Conservation (phyloP, 768 basidiomycete genomes). For the Pisolithus orientalis region DNA sequence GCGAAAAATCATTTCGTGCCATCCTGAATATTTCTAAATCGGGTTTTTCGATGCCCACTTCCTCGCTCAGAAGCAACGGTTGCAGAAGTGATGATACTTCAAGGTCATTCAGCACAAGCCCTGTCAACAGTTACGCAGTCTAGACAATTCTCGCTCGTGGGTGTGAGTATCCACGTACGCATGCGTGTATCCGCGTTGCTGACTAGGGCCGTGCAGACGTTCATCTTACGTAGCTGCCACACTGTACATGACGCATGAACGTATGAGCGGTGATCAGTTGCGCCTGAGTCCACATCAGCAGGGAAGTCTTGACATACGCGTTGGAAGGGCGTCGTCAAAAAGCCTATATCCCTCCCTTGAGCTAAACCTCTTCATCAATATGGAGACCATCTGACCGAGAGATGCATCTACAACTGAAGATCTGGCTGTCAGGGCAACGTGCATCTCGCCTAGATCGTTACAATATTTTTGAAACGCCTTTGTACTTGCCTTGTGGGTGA, state of each 20-base stretch:
- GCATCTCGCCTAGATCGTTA: constrained; percentile 11
- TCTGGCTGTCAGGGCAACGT: constrained; percentile 9
- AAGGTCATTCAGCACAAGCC: constrained; percentile 52
- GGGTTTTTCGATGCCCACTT: constrained; percentile 67
- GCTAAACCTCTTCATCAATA: constrained; percentile 63
- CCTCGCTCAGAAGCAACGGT: constrained; percentile 64
- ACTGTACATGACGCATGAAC: constrained; percentile 27
- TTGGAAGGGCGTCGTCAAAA: constrained; percentile 48
- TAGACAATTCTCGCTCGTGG: neutral
- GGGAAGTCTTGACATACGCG: constrained; percentile 27
- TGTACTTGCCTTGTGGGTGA: constrained; percentile 41
- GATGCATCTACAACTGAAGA: constrained; percentile 47
- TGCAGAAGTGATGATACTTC: constrained; percentile 42
- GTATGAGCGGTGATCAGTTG: neutral
- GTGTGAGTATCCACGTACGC: constrained; percentile 37
- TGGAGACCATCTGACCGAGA: constrained; percentile 50
- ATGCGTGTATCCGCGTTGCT: constrained; percentile 73
- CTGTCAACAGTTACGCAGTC: constrained; percentile 23
- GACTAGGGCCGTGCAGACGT: constrained; percentile 50
- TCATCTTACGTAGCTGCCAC: constrained; percentile 36
- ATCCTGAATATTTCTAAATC: constrained; percentile 49
- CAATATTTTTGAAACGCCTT: constrained; percentile 2
- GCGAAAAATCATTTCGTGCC: constrained; percentile 21
- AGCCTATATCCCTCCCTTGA: constrained; percentile 62
- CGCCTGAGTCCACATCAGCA: neutral